phyloP scores from a whole-genome alignment of 345 rosid genomes.

The Syzygium grande region DNA sequence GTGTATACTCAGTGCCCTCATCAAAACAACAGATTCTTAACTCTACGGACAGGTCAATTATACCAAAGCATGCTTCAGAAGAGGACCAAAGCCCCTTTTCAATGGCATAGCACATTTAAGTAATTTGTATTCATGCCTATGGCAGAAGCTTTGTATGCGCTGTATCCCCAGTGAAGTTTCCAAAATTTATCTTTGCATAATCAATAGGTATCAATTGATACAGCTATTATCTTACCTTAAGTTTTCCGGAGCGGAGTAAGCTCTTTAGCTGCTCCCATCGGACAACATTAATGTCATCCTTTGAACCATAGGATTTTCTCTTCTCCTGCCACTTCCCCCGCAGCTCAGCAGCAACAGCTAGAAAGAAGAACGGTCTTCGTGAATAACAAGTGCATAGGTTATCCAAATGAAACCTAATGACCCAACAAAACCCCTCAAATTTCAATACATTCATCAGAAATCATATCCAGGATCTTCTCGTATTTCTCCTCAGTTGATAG shows the following conservation, averaged over 20 bases:
- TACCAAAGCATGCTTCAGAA: background rate
- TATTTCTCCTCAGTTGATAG: slow-evolving; percentile 71
- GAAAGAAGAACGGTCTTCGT: slow-evolving; percentile 9
- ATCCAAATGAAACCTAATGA: background rate
- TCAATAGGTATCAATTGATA: background rate
- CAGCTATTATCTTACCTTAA: slow-evolving; percentile 37
- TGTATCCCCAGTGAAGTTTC: background rate
- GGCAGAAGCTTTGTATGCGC: background rate
- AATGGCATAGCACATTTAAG: background rate
- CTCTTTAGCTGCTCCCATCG: slow-evolving; percentile 85
- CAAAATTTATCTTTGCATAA: background rate
- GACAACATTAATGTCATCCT: slow-evolving; percentile 53
- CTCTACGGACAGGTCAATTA: background rate
- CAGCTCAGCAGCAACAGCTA: slow-evolving; percentile 75
- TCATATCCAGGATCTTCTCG: slow-evolving; percentile 79
- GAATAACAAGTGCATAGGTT: background rate
- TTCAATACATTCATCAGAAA: slow-evolving; percentile 65
- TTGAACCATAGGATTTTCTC: slow-evolving; percentile 41
- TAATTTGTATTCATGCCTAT: background rate
- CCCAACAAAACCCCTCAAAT: background rate
- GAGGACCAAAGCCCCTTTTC: background rate
- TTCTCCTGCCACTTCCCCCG: slow-evolving; percentile 76
- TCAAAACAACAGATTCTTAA: background rate
- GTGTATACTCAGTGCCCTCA: background rate
- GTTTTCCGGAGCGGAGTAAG: slow-evolving; percentile 57